Base-by-base conservation (phyloP, 805 yeast genomes). In the Lachancea kluyveri region DNA sequence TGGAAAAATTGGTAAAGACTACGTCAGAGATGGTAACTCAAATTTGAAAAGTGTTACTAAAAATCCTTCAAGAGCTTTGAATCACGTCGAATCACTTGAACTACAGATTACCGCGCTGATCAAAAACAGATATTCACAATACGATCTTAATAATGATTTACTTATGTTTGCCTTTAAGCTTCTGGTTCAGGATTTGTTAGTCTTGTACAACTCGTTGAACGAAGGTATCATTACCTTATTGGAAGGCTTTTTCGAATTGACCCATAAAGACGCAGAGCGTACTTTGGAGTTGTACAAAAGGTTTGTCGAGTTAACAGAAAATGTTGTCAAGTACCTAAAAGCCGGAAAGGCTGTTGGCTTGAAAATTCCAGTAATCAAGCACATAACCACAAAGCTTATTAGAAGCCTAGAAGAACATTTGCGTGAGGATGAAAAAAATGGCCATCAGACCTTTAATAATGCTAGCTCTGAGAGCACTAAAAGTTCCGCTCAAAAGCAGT, bases 191-290 rank as follows among this genome's bases (percentile, higher is more conserved):
- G 98, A 92, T 56, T 66, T 90, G 40, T 67, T 92, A 43, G 74
- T 88, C 1, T 64, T 92, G 23, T 94, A 85, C 60, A 95, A 90
- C 59, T 79, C 84, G 28, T 65, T 92, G 44, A 92, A 92, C 60
- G 97, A 92, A 59, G 98, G 97, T 22, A 95, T 92, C 16, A 88
- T 92, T 46, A 92, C 92, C 48, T 62, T 92, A 25, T 70, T 92
- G 41, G 97, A 92, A 57, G 94, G 90, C 50, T 92, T 84, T 60
- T 92, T 92, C 62, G 98, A 92, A 60, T 80, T 92, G 76, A 77
- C 90, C 21, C 78, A 74, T 43, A 60, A 62, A 20, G 95, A 90
- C 53, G 97, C 96, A 2, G 85, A 81, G 52, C 70, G 88, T 40
- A 88, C 96, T 0, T 69, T 90, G 37, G 75, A 74, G 14, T 77